phyloP scores from a whole-genome alignment of 371 early-diverging fungal species.

The Smittium mucronatum region DNA sequence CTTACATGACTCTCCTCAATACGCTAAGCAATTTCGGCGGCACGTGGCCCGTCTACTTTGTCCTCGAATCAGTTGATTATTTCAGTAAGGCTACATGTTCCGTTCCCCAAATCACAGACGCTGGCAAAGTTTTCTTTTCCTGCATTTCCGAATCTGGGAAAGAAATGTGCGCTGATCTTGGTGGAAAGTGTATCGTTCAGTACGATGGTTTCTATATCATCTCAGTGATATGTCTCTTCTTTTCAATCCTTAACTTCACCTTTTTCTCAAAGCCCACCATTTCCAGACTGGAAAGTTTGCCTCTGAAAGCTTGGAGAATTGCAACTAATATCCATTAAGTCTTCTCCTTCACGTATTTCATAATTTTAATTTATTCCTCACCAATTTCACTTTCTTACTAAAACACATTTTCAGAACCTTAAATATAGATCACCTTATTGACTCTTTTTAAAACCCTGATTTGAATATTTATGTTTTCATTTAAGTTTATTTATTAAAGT shows the following conservation, averaged over 20 bases:
- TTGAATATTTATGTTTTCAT: too few relatives aligned
- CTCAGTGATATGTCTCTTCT: constrained; percentile 47
- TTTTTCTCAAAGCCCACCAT: constrained; percentile 55
- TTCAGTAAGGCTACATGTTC: constrained; percentile 62
- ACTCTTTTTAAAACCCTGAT: too few relatives aligned
- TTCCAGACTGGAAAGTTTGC: constrained; percentile 42
- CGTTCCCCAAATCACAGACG: constrained; percentile 20
- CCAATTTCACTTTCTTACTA: too few relatives aligned
- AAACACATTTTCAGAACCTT: too few relatives aligned
- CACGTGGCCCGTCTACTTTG: constrained; percentile 92
- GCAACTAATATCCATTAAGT: background rate
- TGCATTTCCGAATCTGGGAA: constrained; percentile 53
- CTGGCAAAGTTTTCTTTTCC: constrained; percentile 23
- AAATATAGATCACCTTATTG: too few relatives aligned
- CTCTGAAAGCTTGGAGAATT: constrained; percentile 1
- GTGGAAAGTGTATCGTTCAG: constrained; percentile 49
- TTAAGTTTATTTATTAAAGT: too few relatives aligned
- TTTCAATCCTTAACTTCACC: constrained; percentile 45
- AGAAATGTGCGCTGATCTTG: constrained; percentile 41
- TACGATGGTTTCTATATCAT: constrained; percentile 83
- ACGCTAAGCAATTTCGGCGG: constrained; percentile 95
- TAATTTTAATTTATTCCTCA: too few relatives aligned
- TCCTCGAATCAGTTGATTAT: constrained; percentile 84
- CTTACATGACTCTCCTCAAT: constrained; percentile 94
- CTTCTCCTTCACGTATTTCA: too few relatives aligned